Evolutionary conservation across 306 rosid genomes (phyloP).

Genomic region (Quercus suber): DNA sequence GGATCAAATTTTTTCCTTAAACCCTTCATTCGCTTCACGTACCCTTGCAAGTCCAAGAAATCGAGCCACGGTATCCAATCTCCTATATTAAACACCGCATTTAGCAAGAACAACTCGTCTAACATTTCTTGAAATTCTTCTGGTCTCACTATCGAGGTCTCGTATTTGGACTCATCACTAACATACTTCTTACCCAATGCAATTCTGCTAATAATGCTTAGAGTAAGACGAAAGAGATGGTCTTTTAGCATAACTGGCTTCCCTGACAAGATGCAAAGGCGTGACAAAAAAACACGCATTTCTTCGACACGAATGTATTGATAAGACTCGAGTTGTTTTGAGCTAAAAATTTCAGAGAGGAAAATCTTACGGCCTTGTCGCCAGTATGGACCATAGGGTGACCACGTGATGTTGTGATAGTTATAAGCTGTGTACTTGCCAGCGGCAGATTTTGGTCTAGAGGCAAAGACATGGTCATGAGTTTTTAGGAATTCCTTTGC

Average conservation of each 20-base stretch:
- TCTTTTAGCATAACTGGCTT: too few relatives aligned
- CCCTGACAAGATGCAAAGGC: too few relatives aligned
- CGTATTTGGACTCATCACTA: not conserved
- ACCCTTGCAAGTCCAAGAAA: too few relatives aligned
- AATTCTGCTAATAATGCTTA: too few relatives aligned
- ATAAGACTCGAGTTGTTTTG: too few relatives aligned
- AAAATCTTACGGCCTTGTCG: not conserved
- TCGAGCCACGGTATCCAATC: constrained; percentile 37
- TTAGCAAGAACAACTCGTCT: constrained; percentile 38
- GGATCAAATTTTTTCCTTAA: too few relatives aligned
- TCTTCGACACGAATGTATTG: too few relatives aligned
- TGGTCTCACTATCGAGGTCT: constrained; percentile 2
- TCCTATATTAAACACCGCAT: constrained; percentile 41
- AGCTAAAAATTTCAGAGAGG: too few relatives aligned
- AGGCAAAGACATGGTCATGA: constrained; percentile 34
- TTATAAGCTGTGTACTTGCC: constrained; percentile 37
- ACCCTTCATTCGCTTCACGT: too few relatives aligned
- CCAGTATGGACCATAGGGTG: constrained; percentile 21
- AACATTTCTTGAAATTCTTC: constrained; percentile 38
- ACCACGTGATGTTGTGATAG: constrained; percentile 34
- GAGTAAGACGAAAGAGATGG: too few relatives aligned
- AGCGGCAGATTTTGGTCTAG: constrained; percentile 36
- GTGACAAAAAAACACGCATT: too few relatives aligned
- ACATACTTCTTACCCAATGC: constrained; percentile 35
- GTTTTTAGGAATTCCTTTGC: constrained; percentile 34